Conservation (phyloP, 257 asterid species). For the Ilex aquifolium region DNA sequence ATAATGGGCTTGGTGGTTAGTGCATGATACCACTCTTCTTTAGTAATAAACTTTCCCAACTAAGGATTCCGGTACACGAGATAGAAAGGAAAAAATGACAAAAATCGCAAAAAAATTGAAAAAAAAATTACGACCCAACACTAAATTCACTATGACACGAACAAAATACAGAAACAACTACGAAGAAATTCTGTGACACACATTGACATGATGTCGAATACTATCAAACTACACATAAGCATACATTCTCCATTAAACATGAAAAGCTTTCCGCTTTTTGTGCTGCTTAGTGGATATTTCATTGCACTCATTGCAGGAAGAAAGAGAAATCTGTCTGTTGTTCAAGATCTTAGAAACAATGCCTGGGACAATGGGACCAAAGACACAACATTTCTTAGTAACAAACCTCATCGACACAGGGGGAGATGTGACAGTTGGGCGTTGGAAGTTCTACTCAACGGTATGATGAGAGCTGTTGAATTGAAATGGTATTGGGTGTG, state of each 20-base stretch:
- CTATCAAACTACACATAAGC: too few relatives aligned
- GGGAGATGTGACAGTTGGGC: constrained; percentile 23
- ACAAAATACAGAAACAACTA: too few relatives aligned
- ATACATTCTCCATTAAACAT: too few relatives aligned
- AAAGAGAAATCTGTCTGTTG: constrained; percentile 21
- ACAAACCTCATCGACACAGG: constrained; percentile 15
- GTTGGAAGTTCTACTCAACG: constrained; percentile 6
- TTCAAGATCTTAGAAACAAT: constrained; percentile 13
- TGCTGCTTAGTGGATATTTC: too few relatives aligned
- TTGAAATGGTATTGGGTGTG: constrained; percentile 24
- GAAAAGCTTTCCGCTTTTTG: too few relatives aligned
- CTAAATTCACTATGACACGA: too few relatives aligned
- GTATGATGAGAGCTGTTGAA: constrained; percentile 28
- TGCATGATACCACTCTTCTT: constrained; percentile 9
- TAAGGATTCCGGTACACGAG: too few relatives aligned
- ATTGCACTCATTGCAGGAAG: constrained; percentile 7
- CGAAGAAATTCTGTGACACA: too few relatives aligned
- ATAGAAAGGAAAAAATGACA: too few relatives aligned
- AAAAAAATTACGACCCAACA: too few relatives aligned
- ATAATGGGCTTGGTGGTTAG: constrained; percentile 19
- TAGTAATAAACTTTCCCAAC: constrained; percentile 2
- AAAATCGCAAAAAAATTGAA: too few relatives aligned
- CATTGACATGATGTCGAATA: too few relatives aligned
- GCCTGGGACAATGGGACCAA: constrained; percentile 31
- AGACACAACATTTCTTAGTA: constrained; percentile 12